Percentiles rank a stretch among this genome's conserved stretches.
These are phyloP conservation scores for Agapanthus africanus DNA, from an alignment of 106 monocot genomes.

Conservation along the genomic window DNA sequence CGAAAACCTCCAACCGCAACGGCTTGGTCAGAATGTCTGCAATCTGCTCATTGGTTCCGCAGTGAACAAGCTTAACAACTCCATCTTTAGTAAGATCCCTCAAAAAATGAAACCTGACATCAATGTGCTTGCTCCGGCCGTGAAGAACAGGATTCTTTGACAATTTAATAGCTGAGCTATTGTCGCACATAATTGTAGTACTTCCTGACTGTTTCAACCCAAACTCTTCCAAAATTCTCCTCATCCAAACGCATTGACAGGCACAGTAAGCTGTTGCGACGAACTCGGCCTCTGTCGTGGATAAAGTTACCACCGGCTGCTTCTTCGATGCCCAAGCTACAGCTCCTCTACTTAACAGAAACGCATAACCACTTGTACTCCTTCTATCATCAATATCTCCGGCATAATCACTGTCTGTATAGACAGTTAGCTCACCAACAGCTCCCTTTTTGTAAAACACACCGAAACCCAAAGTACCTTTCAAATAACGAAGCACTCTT, in stretches of 20 bases:
- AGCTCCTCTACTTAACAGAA: constrained; percentile 3
- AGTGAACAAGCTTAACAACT: constrained; percentile 5
- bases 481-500: constrained; percentile 14
- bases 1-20: neutral
- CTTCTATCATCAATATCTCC: constrained; percentile 12
- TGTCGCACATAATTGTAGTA: constrained; percentile 14
- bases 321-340: constrained; percentile 18
- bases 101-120: constrained; percentile 3
- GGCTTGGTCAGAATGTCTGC: constrained; percentile 10
- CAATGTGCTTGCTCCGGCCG: neutral
- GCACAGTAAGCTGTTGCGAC: constrained; percentile 3
- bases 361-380: constrained; percentile 11
- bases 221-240: constrained; percentile 4
- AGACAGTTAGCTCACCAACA: constrained; percentile 6
- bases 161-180: constrained; percentile 10
- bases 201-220: constrained; percentile 1
- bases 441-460: constrained; percentile 13
- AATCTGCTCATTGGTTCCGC: constrained; percentile 5
- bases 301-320: constrained; percentile 7
- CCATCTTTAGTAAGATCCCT: constrained; percentile 5
- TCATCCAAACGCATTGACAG: constrained; percentile 6
- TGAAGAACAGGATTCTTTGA: constrained; percentile 15
- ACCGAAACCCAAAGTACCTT: constrained; percentile 15
- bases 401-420: constrained; percentile 17
- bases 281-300: constrained; percentile 12